Percentiles rank a stretch among this genome's conserved stretches.
phyloP scores from a whole-genome alignment of 495 filamentous ascomycete species.

The Antarctomyces pellizariae region DNA sequence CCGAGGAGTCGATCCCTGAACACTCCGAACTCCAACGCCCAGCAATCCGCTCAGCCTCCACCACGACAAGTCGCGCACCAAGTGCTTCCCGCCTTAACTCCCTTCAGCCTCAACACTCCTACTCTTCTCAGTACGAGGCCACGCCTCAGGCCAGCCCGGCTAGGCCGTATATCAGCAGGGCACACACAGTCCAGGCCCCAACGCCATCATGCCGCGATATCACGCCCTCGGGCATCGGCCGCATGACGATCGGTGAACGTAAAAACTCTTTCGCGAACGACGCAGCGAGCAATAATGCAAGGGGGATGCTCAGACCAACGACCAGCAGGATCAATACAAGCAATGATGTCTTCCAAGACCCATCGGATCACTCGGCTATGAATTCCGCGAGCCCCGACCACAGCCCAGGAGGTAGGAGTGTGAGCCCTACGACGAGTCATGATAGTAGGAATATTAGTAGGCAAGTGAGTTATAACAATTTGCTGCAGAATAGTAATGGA shows the following conservation, averaged over 20 bases:
- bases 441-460: slow-evolving; percentile 6
- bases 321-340: slow-evolving; percentile 7
- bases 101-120: too few species aligned
- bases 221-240: too few species aligned
- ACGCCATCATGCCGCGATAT: slow-evolving; percentile 11
- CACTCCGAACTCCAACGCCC: slow-evolving; percentile 27
- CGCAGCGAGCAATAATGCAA: slow-evolving; percentile 8
- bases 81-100: too few species aligned
- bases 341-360: slow-evolving; percentile 11
- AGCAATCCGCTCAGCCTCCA: slow-evolving; percentile 31
- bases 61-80: too few species aligned
- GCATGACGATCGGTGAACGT: too few species aligned
- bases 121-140: too few species aligned
- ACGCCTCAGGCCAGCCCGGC: too few species aligned
- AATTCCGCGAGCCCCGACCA: slow-evolving; percentile 11
- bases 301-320: slow-evolving; percentile 7
- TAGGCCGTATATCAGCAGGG: too few species aligned
- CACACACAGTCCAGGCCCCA: slow-evolving; percentile 11
- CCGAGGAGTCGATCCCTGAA: slow-evolving; percentile 15
- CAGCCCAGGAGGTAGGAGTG: slow-evolving; percentile 9
- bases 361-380: slow-evolving; percentile 12
- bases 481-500: too few species aligned
- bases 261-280: too few species aligned
- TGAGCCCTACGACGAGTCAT: slow-evolving; percentile 10
- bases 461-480: slow-evolving; percentile 6